A percentile compares a stretch with the other conserved stretches of the same genome.
Evolutionary conservation across 192 early-diverging fungal genomes (phyloP).

Genomic region (Entomortierella lignicola): DNA sequence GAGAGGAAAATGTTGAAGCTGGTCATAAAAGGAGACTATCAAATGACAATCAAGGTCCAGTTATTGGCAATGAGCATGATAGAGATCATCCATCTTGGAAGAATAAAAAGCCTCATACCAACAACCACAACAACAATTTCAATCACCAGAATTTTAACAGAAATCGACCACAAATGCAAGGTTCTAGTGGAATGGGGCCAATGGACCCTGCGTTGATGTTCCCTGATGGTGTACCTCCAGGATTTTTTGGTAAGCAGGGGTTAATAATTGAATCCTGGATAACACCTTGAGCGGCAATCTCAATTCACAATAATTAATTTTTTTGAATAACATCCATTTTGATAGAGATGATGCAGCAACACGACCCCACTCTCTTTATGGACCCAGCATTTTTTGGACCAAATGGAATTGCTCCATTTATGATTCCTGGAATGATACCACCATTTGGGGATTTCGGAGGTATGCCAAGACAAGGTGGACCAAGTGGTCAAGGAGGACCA

Average conservation of each 20-base stretch:
- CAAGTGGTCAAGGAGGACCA: conserved; percentile 13
- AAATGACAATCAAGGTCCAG: conserved; percentile 12
- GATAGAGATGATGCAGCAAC: conserved; percentile 50
- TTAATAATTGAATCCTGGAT: background rate
- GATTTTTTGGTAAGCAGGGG: conserved; percentile 22
- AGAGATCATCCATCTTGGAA: conserved; percentile 44
- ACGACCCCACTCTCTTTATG: conserved; percentile 44
- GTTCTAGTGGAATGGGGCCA: conserved; percentile 19
- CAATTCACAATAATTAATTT: background rate
- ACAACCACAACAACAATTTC: conserved; percentile 25
- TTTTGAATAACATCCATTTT: background rate
- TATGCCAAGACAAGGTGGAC: conserved; percentile 21
- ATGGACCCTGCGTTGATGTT: conserved; percentile 24
- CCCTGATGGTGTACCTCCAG: conserved; percentile 43
- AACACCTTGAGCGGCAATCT: background rate
- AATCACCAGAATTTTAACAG: conserved; percentile 37
- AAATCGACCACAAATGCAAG: conserved; percentile 25
- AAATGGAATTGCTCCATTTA: conserved; percentile 30
- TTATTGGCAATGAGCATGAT: conserved; percentile 18
- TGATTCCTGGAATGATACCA: conserved; percentile 50
- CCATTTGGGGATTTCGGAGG: conserved; percentile 39
- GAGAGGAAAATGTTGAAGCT: background rate
- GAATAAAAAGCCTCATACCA: conserved; percentile 51
- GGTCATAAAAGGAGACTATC: conserved; percentile 36
- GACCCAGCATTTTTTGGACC: conserved; percentile 35